Conservation (phyloP, 78 protist genomes). For the slime mould (Dictyostelium discoideum) region DNA sequence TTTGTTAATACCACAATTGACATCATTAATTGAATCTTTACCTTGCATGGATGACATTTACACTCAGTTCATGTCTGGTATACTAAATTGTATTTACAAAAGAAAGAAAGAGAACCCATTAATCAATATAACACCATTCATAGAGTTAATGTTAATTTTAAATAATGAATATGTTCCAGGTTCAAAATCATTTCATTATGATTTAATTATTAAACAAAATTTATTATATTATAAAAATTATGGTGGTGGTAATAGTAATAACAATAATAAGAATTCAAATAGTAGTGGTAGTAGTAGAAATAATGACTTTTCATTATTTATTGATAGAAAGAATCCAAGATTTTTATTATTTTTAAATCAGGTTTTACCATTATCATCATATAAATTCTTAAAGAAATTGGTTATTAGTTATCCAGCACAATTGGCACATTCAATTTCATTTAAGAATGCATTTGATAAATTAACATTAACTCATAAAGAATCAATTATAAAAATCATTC, state of each 20-base stretch:
- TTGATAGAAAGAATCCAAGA: neutral
- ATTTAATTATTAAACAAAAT: constrained; percentile 1
- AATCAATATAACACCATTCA: neutral
- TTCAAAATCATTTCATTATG: neutral
- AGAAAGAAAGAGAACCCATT: neutral
- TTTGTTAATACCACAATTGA: neutral
- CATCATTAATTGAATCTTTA: neutral
- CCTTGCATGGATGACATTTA: neutral
- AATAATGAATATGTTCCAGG: constrained; percentile 6
- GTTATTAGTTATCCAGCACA: neutral
- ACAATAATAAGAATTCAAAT: neutral
- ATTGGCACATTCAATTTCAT: neutral
- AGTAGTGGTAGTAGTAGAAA: neutral
- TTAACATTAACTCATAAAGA: neutral
- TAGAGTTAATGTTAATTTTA: constrained; percentile 13
- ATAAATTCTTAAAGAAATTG: constrained; percentile 18
- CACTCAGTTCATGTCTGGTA: neutral
- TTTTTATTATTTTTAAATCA: neutral
- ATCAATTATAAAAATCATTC: constrained; percentile 8
- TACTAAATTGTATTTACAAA: neutral
- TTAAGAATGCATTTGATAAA: neutral
- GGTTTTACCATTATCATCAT: constrained; percentile 8
- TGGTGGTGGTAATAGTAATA: neutral
- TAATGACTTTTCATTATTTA: neutral
- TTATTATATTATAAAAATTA: constrained; percentile 2